Base-by-base conservation (phyloP, 2,329 filamentous ascomycete genomes). In the Aspergillus japonicus region DNA sequence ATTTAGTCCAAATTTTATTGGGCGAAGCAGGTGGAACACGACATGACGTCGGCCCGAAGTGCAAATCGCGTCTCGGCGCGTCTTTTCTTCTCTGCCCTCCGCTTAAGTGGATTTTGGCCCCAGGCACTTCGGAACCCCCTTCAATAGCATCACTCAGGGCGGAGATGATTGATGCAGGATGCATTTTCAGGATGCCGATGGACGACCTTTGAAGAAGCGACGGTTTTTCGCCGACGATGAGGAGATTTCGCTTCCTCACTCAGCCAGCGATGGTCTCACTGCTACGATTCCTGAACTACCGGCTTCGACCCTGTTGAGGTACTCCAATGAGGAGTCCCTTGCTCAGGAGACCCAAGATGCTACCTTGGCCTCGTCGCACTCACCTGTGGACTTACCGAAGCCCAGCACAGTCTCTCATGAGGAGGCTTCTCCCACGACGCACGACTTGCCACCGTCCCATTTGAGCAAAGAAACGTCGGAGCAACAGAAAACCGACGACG, bases 171-270 rank as follows among this genome's bases (percentile, higher is more conserved):
- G 24, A 29, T 53, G 39, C 52, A 64, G 23, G 3, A 79, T 80
- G 77, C 71, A 68, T 59, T 70, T 69, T 47, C 67, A 70, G 65
- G 75, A 80, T 59, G 69, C 81, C 50, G 79, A 85, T 53, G 78
- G 84, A 49, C 76, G 83, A 21, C 86, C 86, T 4, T 72, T 75
- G 24, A 89, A 89, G 74, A 87, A 86, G 73, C 80, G 84, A 62
- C 82, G 86, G 29, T 88, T 88, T 74, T 88, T 89, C 65, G 77
- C 81, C 16, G 83, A 87, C 49, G 80, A 83, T 29, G 66, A 67
- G 52, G 64, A 60, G 39, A 12, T 23, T 11, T 58, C 59, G 57
- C 68, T 10, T 68, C 61, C 50, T 51, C 66, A 48, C 64, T 72
- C 60, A 19, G 42, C 56, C 47, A 47, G 47, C 26, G 56, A 56